Base-by-base conservation (phyloP, 202 grass and related monocot genomes). In the Elaeis oleifera region DNA sequence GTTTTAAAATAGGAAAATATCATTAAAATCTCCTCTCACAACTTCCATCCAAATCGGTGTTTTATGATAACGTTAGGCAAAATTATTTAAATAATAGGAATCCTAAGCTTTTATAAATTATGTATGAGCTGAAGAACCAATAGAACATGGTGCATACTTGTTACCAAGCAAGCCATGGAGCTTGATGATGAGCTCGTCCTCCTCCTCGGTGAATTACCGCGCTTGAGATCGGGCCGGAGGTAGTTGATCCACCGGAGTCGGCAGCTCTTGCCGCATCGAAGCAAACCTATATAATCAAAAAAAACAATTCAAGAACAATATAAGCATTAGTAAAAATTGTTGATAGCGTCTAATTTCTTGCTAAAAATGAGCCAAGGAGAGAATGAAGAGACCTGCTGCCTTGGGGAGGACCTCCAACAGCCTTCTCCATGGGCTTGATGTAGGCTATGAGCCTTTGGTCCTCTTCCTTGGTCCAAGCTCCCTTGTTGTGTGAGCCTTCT, bases 211-310 rank as follows among this genome's bases (percentile, higher is more conserved):
- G n/a, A 59, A 29, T 59, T 59, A 14, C 57, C 57, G 5, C 57
- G 57, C 57, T 59, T 59, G 57, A 59, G 57, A 29, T 59, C 57
- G 15, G 90, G 90, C 18, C 90, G 62, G n/a, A 89, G 71, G 73
- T 95, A 95, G 69, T 95, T 95, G 66, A 95, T 95, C 89, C 89
- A 95, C 5, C 89, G 70, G n/a, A 95, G 82, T 2, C 89, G 73
- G 76, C 89, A 95, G 73, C 89, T 95, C 82, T 95, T 95, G 7
- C 89, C 89, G 24, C 57, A 59, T 59, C 57, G 15, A 18, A 59
- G 57, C 57, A 59, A 59, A 29, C 57, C 57, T 58, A 16, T 13
- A 13, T 27, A 13, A 44, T 44, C 36, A 44, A 24, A 24, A 24
- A 23, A 23, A 56, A 44, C 0, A 54, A 23, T 63, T 13, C 16